Evolutionary conservation across 495 filamentous ascomycete genomes (phyloP), one percentile per base, ranked within the genome.

Genomic region (Pyronema omphalodes): DNA sequence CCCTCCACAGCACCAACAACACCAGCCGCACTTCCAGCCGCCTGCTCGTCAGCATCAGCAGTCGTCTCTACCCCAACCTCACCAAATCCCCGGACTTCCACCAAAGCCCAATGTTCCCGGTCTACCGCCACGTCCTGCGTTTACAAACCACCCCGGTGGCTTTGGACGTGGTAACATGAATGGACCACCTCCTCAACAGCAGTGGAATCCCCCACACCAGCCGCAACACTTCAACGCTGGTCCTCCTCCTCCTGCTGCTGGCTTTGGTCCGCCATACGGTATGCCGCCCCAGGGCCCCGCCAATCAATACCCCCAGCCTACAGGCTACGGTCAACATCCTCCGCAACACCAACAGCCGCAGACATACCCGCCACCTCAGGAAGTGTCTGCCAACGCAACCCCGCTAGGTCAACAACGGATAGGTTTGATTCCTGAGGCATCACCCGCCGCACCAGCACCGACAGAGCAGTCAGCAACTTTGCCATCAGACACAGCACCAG

Each of bases 61-160:
- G 3, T 51, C 60, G 11, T 58, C 62, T 9, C 58, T 65, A n/a
- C 62, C 62, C 14, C 58, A 66, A 37, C 58, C 62, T n/a, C 62
- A 64, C 43, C 62, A 65, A 34, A 61, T 65, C 12, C 62, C 62
- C 7, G 62, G 62, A 12, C 45, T 65, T 15, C 62, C 62, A 3
- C 62, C 62, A 6, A 55, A 62, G 39, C 62, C 62, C n/a, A 65
- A 62, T 47, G 58, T 59, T 15, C 62, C 62, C 11, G 62, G 62
- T n/a, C 40, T 65, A 23, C 62, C 62, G 7, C 62, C 62, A 6
- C 55, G 58, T 7, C 62, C 62, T 12, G 60, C 65, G 37, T 65
- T 65, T 9, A 55, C 45, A 23, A 60, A 53, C 34, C 57, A 41
- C 43, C 54, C 55, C 41, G 40, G 50, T 9, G 53, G 60, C 0